These are phyloP conservation scores for Botrytis hyacinthi DNA, from an alignment of 2,329 filamentous ascomycete genomes.

Conservation along the genomic window DNA sequence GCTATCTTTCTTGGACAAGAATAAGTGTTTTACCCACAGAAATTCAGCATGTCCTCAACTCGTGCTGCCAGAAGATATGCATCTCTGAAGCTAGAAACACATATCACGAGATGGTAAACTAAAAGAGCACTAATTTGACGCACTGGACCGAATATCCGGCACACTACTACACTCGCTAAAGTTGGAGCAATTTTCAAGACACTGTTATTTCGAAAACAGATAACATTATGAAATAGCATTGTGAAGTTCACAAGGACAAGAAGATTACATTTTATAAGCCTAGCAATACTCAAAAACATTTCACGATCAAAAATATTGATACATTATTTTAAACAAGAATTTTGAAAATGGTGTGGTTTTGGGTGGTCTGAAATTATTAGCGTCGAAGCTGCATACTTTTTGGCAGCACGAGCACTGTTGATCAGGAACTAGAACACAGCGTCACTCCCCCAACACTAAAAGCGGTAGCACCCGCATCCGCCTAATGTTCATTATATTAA, in stretches of 20 bases:
- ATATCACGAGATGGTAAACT: neutral
- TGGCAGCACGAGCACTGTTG: neutral
- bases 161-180: neutral
- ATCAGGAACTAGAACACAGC: neutral
- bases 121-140: neutral
- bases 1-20: neutral
- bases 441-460: neutral
- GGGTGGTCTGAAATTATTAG: neutral
- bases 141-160: neutral
- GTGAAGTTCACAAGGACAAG: fast-evolving
- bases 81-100: neutral
- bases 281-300: neutral
- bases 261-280: fast-evolving
- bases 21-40: neutral
- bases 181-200: neutral
- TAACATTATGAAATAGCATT: neutral
- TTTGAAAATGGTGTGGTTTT: neutral
- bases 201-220: neutral
- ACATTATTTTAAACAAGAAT: neutral
- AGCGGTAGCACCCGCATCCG: neutral
- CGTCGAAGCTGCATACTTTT: neutral
- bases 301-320: neutral
- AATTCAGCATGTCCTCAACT: neutral
- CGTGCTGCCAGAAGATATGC: neutral
- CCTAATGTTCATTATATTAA: neutral